Evolutionary conservation across 352 stramenopile species (phyloP).

Genomic region (Albugo laibachii): DNA sequence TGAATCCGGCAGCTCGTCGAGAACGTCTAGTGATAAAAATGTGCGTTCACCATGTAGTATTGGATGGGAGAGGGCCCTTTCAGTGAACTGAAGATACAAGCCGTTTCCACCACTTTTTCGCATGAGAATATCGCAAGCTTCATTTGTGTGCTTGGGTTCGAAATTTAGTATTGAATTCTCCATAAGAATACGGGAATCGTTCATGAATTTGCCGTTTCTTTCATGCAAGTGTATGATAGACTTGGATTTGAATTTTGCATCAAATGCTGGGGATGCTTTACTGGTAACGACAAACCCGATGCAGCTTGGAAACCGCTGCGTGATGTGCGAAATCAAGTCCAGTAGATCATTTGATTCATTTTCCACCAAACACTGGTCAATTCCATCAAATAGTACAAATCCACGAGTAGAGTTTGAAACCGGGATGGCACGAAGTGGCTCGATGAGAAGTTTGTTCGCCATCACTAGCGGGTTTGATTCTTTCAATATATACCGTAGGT

Average conservation of each 20-base stretch:
- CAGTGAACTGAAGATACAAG: constrained; percentile 61
- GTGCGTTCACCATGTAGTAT: constrained; percentile 25
- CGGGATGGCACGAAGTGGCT: constrained; percentile 44
- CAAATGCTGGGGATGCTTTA: constrained; percentile 31
- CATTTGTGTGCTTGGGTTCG: constrained; percentile 14
- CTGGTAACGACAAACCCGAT: constrained; percentile 47
- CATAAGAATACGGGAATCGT: constrained; percentile 29
- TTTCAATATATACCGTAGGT: constrained; percentile 63
- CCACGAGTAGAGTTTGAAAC: constrained; percentile 26
- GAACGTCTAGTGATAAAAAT: constrained; percentile 28
- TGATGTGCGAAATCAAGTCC: constrained; percentile 35
- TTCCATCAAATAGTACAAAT: constrained; percentile 47
- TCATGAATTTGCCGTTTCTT: constrained; percentile 32
- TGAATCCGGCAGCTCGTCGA: constrained; percentile 54
- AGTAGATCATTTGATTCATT: constrained; percentile 35
- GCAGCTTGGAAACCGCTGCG: constrained; percentile 45
- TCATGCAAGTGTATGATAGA: constrained; percentile 56
- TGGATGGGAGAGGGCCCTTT: constrained; percentile 46
- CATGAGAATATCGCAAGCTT: constrained; percentile 32
- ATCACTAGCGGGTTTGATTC: constrained; percentile 47
- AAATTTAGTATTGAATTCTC: constrained; percentile 37
- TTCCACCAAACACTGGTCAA: constrained; percentile 38
- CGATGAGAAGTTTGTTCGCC: constrained; percentile 48
- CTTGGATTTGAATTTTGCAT: constrained; percentile 30
- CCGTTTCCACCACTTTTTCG: constrained; percentile 58